Evolutionary conservation across 345 rosid genomes (phyloP).

Genomic region (Salix arbutifolia): DNA sequence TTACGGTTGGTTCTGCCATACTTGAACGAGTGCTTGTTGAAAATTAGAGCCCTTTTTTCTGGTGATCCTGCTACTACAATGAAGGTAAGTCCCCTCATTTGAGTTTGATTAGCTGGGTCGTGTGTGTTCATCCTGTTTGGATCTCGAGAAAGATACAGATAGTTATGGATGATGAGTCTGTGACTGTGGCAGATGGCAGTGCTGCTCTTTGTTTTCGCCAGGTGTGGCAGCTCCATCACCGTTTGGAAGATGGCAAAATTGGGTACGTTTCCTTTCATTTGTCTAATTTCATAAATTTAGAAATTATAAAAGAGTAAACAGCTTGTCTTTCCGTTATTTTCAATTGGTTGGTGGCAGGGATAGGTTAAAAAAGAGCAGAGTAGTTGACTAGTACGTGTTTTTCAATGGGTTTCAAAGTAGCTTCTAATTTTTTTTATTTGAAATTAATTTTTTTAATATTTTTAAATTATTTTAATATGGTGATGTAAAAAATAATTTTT

Average conservation of each 20-base stretch:
- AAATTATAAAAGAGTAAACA: not conserved
- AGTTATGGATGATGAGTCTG: slow-evolving; percentile 13
- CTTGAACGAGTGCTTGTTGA: slow-evolving; percentile 63
- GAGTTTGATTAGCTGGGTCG: not conserved
- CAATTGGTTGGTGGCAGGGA: no score
- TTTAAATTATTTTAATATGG: no score
- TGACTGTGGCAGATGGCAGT: slow-evolving; percentile 75
- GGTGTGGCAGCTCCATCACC: slow-evolving; percentile 79
- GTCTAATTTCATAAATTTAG: not conserved
- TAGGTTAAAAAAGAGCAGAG: no score
- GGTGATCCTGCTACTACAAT: slow-evolving; percentile 90
- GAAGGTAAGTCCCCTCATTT: slow-evolving; percentile 46
- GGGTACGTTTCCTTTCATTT: slow-evolving; percentile 39
- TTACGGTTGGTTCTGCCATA: slow-evolving; percentile 68
- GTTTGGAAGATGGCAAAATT: slow-evolving; percentile 83
- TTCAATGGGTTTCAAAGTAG: no score
- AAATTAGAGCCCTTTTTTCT: slow-evolving; percentile 69
- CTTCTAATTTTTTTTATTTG: no score
- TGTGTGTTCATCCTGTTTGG: not conserved
- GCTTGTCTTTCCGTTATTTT: no score
- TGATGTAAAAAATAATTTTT: no score
- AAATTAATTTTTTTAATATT: no score
- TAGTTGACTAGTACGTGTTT: no score
- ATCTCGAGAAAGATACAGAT: not conserved
- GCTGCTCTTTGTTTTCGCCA: slow-evolving; percentile 71